Percentiles rank a stretch among this genome's conserved stretches.
Conservation (phyloP, 2,329 filamentous ascomycete genomes). For the Venturia pyrina region DNA sequence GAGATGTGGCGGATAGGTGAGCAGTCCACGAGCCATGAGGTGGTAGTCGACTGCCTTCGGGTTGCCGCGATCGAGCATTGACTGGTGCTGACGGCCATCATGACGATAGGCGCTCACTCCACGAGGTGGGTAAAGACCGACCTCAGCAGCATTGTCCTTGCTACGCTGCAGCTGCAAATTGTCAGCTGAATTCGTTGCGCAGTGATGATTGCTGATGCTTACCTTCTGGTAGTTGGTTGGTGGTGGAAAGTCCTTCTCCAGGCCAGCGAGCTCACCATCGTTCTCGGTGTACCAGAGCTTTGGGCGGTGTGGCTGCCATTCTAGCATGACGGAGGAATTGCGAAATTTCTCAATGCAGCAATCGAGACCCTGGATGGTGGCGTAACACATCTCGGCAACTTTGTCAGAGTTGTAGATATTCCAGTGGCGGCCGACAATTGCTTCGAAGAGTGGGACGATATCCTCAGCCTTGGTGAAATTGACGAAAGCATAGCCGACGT, state of each 20-base stretch:
- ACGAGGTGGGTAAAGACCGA: slow-evolving; percentile 12
- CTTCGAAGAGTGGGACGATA: slow-evolving; percentile 46
- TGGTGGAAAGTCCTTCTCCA: slow-evolving; percentile 11
- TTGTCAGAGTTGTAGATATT: slow-evolving; percentile 77
- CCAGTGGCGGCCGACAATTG: slow-evolving; percentile 39
- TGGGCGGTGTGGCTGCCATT: slow-evolving; percentile 38
- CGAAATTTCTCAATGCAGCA: slow-evolving; percentile 90
- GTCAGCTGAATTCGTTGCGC: background rate
- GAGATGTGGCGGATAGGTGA: background rate
- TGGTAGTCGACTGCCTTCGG: background rate
- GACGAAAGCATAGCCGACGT: slow-evolving; percentile 94
- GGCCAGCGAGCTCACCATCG: slow-evolving; percentile 9
- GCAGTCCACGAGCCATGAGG: background rate
- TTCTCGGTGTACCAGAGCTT: slow-evolving; percentile 11
- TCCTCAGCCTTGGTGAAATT: slow-evolving; percentile 76
- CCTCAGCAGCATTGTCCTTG: slow-evolving; percentile 9
- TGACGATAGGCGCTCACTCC: slow-evolving; percentile 7
- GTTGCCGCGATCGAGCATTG: slow-evolving; percentile 6
- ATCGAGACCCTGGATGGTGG: slow-evolving; percentile 91
- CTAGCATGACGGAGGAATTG: slow-evolving; percentile 92
- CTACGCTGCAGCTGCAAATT: slow-evolving; percentile 11
- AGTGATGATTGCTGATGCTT: background rate
- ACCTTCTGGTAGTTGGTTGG: slow-evolving; percentile 13
- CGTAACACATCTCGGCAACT: slow-evolving; percentile 83
- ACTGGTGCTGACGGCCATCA: slow-evolving; percentile 4